A percentile compares a stretch with the other conserved stretches of the same genome.
Evolutionary conservation across 495 filamentous ascomycete species (phyloP).

Genomic region (Cudoniella acicularis): DNA sequence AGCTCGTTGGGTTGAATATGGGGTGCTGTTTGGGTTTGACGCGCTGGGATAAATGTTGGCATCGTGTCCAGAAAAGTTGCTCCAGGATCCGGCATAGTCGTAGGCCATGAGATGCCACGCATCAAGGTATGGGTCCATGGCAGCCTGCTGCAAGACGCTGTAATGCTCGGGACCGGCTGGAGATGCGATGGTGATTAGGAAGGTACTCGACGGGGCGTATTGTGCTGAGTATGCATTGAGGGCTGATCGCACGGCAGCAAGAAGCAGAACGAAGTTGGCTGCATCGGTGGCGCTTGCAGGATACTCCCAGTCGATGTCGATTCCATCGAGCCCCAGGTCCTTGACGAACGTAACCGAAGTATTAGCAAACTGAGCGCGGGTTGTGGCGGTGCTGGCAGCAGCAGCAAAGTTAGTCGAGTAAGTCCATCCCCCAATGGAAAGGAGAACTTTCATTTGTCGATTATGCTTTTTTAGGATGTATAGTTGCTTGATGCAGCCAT

Average conservation of each 20-base stretch:
- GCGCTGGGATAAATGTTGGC: conserved; percentile 63
- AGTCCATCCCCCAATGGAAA: conserved; percentile 91
- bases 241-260: conserved; percentile 60
- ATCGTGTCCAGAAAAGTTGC: conserved; percentile 64
- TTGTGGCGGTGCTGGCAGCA: conserved; percentile 54
- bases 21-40: conserved; percentile 51
- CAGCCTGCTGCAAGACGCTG: conserved; percentile 56
- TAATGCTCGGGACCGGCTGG: conserved; percentile 62
- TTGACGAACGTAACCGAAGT: conserved; percentile 47
- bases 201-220: conserved; percentile 47
- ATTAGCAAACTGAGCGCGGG: conserved; percentile 57
- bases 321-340: conserved; percentile 58
- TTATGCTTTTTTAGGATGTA: conserved; percentile 81
- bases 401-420: conserved; percentile 76
- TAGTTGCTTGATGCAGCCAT: conserved; percentile 85
- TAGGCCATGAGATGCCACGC: conserved; percentile 87
- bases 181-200: conserved; percentile 76
- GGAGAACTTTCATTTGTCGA: conserved; percentile 77
- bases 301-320: conserved; percentile 66
- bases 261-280: conserved; percentile 64
- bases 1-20: conserved; percentile 65
- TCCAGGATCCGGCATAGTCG: conserved; percentile 73
- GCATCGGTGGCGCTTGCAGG: conserved; percentile 58
- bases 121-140: conserved; percentile 76
- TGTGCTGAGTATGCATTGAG: conserved; percentile 59